Conservation (phyloP, 495 filamentous ascomycete genomes). For the Penicillium waksmanii region DNA sequence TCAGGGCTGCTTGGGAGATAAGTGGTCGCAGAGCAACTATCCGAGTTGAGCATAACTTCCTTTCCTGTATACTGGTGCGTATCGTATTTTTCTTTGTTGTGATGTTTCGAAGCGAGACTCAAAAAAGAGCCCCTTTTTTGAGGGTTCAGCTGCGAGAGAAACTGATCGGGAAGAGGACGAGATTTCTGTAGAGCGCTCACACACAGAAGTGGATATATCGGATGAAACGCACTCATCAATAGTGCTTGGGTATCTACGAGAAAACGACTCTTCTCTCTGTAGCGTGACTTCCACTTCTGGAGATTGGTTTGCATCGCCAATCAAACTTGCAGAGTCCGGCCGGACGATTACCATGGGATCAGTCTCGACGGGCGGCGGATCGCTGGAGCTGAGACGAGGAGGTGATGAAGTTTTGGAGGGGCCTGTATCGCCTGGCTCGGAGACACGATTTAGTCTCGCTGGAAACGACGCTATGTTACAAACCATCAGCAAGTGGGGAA, state of each 20-base stretch:
- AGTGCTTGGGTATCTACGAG: background rate
- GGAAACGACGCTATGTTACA: background rate
- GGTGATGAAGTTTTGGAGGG: background rate
- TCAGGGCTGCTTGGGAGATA: background rate
- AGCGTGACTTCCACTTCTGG: background rate
- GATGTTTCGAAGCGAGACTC: background rate
- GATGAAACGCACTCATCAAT: background rate
- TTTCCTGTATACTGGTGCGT: background rate
- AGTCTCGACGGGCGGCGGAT: background rate
- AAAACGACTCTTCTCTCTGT: background rate
- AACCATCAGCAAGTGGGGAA: background rate
- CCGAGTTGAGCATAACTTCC: background rate
- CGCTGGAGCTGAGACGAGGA: background rate
- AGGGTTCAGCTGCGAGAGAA: background rate
- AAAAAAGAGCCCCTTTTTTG: background rate
- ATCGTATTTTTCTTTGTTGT: background rate
- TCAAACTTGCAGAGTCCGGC: background rate
- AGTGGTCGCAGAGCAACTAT: background rate
- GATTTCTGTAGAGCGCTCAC: background rate
- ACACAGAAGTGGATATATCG: background rate
- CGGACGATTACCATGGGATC: background rate
- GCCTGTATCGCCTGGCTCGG: background rate
- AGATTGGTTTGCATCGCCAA: background rate
- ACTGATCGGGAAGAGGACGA: background rate
- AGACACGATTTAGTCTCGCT: background rate